Base-by-base conservation (phyloP, 306 rosid genomes). In the Cicer bijugum region DNA sequence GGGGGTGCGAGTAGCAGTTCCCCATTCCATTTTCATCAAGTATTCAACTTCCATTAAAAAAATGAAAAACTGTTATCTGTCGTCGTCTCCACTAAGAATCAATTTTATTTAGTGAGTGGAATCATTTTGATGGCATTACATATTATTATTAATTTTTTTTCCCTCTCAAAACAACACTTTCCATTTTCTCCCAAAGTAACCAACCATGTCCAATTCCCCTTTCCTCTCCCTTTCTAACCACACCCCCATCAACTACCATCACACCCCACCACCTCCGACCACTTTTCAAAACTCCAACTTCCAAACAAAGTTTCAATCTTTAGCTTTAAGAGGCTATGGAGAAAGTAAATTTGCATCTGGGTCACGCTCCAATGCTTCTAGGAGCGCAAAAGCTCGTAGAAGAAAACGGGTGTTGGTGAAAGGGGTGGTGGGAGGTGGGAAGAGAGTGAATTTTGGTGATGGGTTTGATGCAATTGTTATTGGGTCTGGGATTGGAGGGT, bases 401-500 rank as follows among this genome's bases (percentile, higher is more conserved):
- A 55, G 84, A 62, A 78, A 83, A 56, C 10, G 69, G 74, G 79
- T 66, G 46, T 60, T 75, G 47, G 69, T 28, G 8, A 80, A 84
- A 75, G 66, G 85, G 20, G 87, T 42, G 51, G 80, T 67, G 78
- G 89, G 83, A 74, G 69, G 80, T 59, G 89, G 46, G 40, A 74
- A 17, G 84, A 73, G 6, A 39, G 66, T 7, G 19, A n/a, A 59
- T 59, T 35, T 58, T 43, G 80, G 77, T 37, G 85, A 75, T 6
- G 59, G 68, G 14, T 86, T 89, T 76, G 98, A 94, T 84, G 95
- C 97, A 66, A 89, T 94, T 71, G 92, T 94, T 80, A 84, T 94
- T 12, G 98, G 98, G 73, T 94, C 98, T 61, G 97, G 98, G 52
- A 89, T 94, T 76, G 97, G 97, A 69, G 96, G 98, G 37, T 81